A percentile compares a stretch with the other conserved stretches of the same genome.
Conservation (phyloP, 202 grass and related monocot genomes). For the Panicum virgatum region DNA sequence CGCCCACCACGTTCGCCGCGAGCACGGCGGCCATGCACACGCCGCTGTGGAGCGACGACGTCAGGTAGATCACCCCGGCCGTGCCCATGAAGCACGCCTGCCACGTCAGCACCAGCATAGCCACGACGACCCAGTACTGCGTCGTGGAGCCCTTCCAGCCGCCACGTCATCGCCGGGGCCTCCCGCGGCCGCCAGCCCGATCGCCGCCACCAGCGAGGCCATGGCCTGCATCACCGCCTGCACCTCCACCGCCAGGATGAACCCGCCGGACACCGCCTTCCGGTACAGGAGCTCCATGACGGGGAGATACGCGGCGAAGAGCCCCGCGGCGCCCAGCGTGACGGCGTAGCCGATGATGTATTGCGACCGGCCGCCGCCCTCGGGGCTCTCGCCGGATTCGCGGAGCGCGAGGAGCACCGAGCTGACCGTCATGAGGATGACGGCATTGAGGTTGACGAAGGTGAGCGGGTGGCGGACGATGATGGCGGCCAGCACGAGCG, state of each 20-base stretch:
- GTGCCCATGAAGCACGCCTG: slow-evolving; percentile 94
- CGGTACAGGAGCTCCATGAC: slow-evolving; percentile 78
- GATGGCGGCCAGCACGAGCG: slow-evolving; percentile 56
- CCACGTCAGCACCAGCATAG: slow-evolving; percentile 60
- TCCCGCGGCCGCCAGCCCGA: slow-evolving; percentile 32
- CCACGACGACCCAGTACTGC: slow-evolving; percentile 57
- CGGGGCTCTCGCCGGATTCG: slow-evolving; percentile 32
- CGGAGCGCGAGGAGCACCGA: slow-evolving; percentile 72
- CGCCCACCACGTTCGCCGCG: slow-evolving; percentile 60
- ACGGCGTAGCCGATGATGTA: slow-evolving; percentile 67
- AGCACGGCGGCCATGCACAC: slow-evolving; percentile 85
- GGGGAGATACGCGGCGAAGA: slow-evolving; percentile 68
- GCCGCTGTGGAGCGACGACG: slow-evolving; percentile 70
- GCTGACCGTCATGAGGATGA: slow-evolving; percentile 65
- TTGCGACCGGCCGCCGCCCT: slow-evolving; percentile 14
- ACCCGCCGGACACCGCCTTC: slow-evolving; percentile 34
- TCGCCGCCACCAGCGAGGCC: slow-evolving; percentile 35
- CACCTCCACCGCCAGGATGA: slow-evolving; percentile 69
- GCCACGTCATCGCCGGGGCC: slow-evolving; percentile 37
- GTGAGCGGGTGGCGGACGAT: slow-evolving; percentile 69
- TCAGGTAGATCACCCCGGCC: slow-evolving; percentile 74
- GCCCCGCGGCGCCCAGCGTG: slow-evolving; percentile 60
- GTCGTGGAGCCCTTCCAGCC: slow-evolving; percentile 47
- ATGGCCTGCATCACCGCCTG: slow-evolving; percentile 71
- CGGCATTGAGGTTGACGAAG: slow-evolving; percentile 73